Percentiles rank a stretch among this genome's conserved stretches.
These are phyloP conservation scores for Panicum miliaceum DNA, from an alignment of 176 grass and related monocot species.

Conservation along the genomic window DNA sequence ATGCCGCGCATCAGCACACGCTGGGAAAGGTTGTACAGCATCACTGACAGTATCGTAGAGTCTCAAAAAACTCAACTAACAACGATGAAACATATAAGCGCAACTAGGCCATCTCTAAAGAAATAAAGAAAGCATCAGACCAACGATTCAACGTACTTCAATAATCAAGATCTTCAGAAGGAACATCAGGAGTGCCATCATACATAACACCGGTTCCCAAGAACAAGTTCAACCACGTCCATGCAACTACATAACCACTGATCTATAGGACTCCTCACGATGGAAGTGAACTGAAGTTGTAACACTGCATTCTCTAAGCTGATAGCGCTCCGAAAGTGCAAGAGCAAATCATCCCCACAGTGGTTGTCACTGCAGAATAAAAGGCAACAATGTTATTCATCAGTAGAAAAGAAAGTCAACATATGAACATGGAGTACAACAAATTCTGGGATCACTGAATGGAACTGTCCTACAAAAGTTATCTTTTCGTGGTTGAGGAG, in stretches of 20 bases:
- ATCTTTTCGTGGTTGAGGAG: background rate
- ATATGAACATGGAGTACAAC: background rate
- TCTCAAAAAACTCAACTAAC: background rate
- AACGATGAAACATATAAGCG: too few relatives aligned
- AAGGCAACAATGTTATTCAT: background rate
- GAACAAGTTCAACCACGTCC: background rate
- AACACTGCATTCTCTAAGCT: background rate
- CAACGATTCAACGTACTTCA: background rate
- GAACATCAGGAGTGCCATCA: constrained; percentile 24
- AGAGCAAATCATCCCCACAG: background rate
- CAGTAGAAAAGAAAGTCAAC: background rate
- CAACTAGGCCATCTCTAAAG: background rate
- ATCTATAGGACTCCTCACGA: constrained; percentile 13
- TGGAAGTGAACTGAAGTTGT: background rate
- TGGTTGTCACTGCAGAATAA: constrained; percentile 39
- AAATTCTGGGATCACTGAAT: background rate
- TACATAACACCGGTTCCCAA: background rate
- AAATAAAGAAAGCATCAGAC: background rate
- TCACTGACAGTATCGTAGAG: background rate
- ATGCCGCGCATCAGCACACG: too few relatives aligned
- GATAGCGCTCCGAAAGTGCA: background rate
- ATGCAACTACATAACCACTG: background rate
- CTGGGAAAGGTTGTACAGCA: background rate
- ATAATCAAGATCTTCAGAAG: constrained; percentile 3
- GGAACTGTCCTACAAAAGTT: background rate